Conservation (phyloP, 2,329 filamentous ascomycete genomes). For the Raffaelea deltoideospora region DNA sequence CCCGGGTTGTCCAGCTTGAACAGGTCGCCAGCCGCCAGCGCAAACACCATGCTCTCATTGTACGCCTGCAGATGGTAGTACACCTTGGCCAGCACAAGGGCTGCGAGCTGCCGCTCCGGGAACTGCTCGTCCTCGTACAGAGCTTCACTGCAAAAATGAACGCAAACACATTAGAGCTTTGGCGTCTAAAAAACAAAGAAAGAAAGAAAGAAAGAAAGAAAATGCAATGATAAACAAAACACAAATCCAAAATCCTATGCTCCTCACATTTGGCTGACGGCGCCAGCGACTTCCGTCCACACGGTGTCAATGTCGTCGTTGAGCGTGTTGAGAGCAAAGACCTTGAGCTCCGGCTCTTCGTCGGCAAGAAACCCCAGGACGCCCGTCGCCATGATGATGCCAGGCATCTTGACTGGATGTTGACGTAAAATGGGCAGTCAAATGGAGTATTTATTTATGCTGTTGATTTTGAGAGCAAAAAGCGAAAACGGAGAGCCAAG, state of each 20-base stretch:
- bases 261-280: slow-evolving; percentile 84
- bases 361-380: slow-evolving; percentile 91
- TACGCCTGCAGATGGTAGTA: slow-evolving; percentile 99
- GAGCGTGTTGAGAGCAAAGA: slow-evolving; percentile 86
- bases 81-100: slow-evolving; percentile 89
- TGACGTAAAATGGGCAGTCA: too few species aligned
- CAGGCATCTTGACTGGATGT: slow-evolving; percentile 74
- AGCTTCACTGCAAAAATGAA: slow-evolving; percentile 53
- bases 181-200: background rate
- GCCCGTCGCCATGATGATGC: slow-evolving; percentile 84
- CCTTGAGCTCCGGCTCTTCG: slow-evolving; percentile 83
- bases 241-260: slow-evolving; percentile 5
- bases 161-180: too few species aligned
- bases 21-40: slow-evolving; percentile 81
- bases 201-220: background rate
- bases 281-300: slow-evolving; percentile 92
- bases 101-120: slow-evolving; percentile 83
- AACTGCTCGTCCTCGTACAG: slow-evolving; percentile 95
- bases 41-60: slow-evolving; percentile 98
- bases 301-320: slow-evolving; percentile 94
- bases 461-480: too few species aligned
- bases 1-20: slow-evolving; percentile 84
- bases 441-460: too few species aligned
- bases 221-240: background rate
- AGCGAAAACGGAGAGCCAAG: too few species aligned